phyloP scores from a whole-genome alignment of 1,284 basidiomycete genomes.

The Naganishia liquefaciens region DNA sequence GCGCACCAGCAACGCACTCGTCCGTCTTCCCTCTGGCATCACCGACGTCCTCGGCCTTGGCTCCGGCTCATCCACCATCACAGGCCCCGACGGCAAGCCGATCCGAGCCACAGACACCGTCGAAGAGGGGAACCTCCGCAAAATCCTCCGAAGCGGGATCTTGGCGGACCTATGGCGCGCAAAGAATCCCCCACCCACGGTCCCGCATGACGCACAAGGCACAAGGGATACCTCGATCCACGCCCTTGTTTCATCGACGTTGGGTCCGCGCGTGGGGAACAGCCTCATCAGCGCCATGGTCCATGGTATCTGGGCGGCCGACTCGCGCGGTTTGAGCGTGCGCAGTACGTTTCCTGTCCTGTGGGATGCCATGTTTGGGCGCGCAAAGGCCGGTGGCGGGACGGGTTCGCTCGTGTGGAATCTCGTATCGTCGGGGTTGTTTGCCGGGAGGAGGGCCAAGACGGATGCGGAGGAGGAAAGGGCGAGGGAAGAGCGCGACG shows the following conservation, averaged over 20 bases:
- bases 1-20: slow-evolving; percentile 59
- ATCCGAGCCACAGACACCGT: not conserved
- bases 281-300: slow-evolving; percentile 79
- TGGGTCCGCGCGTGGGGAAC: slow-evolving; percentile 71
- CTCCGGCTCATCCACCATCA: not conserved
- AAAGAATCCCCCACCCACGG: slow-evolving; percentile 50
- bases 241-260: slow-evolving; percentile 71
- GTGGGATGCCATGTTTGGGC: slow-evolving; percentile 64
- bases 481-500: slow-evolving; percentile 36
- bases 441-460: slow-evolving; percentile 36
- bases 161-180: not conserved
- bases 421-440: slow-evolving; percentile 3
- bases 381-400: not conserved
- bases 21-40: slow-evolving; percentile 58
- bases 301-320: slow-evolving; percentile 91
- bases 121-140: slow-evolving; percentile 9
- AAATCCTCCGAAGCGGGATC: slow-evolving; percentile 5
- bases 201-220: slow-evolving; percentile 30
- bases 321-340: slow-evolving; percentile 72
- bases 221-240: slow-evolving; percentile 76
- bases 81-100: not conserved
- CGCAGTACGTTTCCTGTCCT: slow-evolving; percentile 73
- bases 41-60: slow-evolving; percentile 47
- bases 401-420: slow-evolving; percentile 46
- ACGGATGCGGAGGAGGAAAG: slow-evolving; percentile 5